A percentile compares a stretch with the other conserved stretches of the same genome.
Conservation (phyloP, 2,329 filamentous ascomycete species). For the Daldinia sp. region DNA sequence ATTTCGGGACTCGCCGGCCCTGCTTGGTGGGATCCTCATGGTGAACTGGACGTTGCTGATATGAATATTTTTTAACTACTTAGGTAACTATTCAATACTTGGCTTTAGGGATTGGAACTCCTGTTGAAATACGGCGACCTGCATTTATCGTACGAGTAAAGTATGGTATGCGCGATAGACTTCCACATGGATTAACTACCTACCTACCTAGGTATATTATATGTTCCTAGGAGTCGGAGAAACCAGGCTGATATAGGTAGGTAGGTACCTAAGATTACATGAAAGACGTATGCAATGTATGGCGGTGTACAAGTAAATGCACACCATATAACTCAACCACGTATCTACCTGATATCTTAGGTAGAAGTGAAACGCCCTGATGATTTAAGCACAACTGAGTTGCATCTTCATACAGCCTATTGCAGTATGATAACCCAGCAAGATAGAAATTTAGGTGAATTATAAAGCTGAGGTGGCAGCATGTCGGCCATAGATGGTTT, state of each 20-base stretch:
- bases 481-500: neutral
- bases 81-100: neutral
- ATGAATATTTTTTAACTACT: neutral
- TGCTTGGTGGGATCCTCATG: constrained; percentile 6
- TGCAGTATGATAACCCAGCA: neutral
- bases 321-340: neutral
- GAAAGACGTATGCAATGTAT: neutral
- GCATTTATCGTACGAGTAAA: constrained; percentile 3
- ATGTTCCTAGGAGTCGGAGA: neutral
- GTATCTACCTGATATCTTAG: neutral
- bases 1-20: neutral
- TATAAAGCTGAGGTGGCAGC: neutral
- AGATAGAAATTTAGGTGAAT: neutral
- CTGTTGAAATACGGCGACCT: neutral
- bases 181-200: neutral
- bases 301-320: neutral
- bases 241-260: neutral
- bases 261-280: neutral
- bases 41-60: neutral
- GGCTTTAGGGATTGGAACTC: neutral
- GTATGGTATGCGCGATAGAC: neutral
- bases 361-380: neutral
- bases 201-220: too few species aligned
- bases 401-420: neutral
- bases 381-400: neutral